Conservation (phyloP, 2,329 filamentous ascomycete species). For the Exophiala aquamarina region DNA sequence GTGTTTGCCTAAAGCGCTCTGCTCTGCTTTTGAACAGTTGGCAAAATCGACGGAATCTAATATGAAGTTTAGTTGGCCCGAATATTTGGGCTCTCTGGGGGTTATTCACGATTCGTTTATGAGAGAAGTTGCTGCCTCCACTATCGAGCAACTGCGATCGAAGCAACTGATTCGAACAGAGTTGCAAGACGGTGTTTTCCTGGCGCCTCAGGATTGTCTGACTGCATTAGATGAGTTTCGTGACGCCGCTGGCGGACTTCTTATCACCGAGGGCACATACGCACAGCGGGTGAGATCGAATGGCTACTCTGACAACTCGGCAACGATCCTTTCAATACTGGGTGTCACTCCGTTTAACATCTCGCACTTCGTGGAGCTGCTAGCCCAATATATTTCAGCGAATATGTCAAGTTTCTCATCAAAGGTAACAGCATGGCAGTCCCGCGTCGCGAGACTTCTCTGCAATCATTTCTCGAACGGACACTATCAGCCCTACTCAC, state of each 20-base stretch:
- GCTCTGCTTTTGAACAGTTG: constrained; percentile 8
- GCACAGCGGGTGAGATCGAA: constrained; percentile 7
- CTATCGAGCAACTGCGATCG: constrained; percentile 5
- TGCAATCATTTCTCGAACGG: constrained; percentile 6
- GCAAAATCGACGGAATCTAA: constrained; percentile 9
- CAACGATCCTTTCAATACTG: constrained; percentile 2
- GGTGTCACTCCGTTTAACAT: constrained; percentile 4
- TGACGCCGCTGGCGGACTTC: constrained; percentile 5
- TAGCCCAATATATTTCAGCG: constrained; percentile 6
- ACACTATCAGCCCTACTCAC: constrained; percentile 1
- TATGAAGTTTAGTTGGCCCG: constrained; percentile 11
- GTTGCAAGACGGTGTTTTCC: constrained; percentile 3
- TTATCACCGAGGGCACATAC: constrained; percentile 8
- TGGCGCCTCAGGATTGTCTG: constrained; percentile 6
- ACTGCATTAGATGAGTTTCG: constrained; percentile 12
- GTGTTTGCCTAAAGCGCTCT: not conserved
- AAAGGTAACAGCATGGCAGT: constrained; percentile 12
- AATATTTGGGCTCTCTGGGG: constrained; percentile 12
- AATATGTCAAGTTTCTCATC: constrained; percentile 6
- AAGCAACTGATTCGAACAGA: constrained; percentile 7
- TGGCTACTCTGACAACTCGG: constrained; percentile 3
- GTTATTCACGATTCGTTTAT: constrained; percentile 10
- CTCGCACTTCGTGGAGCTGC: constrained; percentile 1
- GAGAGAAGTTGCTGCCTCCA: constrained; percentile 7
- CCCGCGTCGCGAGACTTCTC: constrained; percentile 9